Evolutionary conservation across 768 basidiomycete species (phyloP).

Genomic region (Leccinum boreale): DNA sequence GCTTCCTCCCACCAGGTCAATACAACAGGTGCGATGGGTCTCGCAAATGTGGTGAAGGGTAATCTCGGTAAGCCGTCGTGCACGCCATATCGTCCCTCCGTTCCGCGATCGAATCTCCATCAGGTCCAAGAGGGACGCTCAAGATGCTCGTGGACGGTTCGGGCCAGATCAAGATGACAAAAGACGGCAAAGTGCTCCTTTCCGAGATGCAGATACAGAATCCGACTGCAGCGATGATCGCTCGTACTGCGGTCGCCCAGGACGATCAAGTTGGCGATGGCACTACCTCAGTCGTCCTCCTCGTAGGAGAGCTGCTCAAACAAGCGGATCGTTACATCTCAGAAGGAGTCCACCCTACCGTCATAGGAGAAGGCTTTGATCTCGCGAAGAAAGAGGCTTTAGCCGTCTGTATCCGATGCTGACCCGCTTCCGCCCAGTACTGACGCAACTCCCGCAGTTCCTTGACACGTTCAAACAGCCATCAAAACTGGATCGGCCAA

Average conservation of each 20-base stretch:
- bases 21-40: constrained; percentile 92
- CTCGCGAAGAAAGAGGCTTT: constrained; percentile 96
- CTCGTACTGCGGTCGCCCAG: constrained; percentile 96
- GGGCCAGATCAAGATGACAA: constrained; percentile 99
- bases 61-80: constrained; percentile 74
- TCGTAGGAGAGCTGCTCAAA: constrained; percentile 94
- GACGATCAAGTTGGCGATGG: constrained; percentile 99
- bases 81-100: constrained; percentile 11
- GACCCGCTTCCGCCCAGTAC: constrained; percentile 10
- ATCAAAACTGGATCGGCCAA: constrained; percentile 79
- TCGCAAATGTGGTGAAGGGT: constrained; percentile 94
- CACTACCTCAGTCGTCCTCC: constrained; percentile 93
- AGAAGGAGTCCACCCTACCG: constrained; percentile 97
- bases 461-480: constrained; percentile 86
- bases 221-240: constrained; percentile 99
- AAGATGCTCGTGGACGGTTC: constrained; percentile 99
- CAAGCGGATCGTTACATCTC: constrained; percentile 98
- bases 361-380: constrained; percentile 94
- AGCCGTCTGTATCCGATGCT: constrained; percentile 49
- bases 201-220: constrained; percentile 99
- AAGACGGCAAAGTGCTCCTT: constrained; percentile 96
- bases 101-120: constrained; percentile 24
- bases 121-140: constrained; percentile 93
- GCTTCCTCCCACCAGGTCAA: constrained; percentile 60
- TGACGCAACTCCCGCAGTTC: constrained; percentile 55